Conservation (phyloP, 805 yeast species). For the Cyberlindnera meyerae region DNA sequence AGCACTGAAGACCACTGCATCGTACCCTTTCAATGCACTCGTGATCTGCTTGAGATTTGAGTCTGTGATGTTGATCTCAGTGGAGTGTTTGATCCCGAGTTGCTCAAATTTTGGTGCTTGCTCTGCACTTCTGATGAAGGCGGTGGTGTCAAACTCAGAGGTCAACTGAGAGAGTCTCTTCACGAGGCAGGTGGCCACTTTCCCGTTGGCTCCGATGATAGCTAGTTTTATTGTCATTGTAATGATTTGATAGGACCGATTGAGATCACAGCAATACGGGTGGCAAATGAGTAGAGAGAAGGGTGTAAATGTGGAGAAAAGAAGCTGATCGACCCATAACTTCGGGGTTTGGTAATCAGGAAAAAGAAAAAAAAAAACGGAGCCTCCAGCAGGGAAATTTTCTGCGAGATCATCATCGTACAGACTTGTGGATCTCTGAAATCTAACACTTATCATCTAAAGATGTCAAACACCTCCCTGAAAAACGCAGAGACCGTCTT, state of each 20-base stretch:
- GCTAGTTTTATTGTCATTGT: conserved; percentile 31
- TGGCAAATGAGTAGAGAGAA: no score
- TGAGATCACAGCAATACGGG: no score
- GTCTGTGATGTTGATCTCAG: conserved; percentile 36
- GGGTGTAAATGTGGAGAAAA: no score
- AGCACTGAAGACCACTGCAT: conserved; percentile 56
- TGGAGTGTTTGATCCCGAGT: conserved; percentile 33
- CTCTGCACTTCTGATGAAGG: conserved; percentile 41
- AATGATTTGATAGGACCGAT: not conserved
- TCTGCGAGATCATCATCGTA: no score
- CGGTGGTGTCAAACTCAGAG: conserved; percentile 35
- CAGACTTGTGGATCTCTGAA: not conserved
- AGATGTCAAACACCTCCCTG: conserved; percentile 31
- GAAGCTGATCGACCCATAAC: no score
- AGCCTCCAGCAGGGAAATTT: no score
- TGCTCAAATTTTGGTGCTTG: conserved; percentile 38
- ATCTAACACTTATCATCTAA: not conserved
- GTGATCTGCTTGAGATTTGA: conserved; percentile 32
- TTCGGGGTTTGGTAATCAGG: no score
- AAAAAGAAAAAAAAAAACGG: no score
- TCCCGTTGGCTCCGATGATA: conserved; percentile 59
- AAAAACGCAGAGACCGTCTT: conserved; percentile 21
- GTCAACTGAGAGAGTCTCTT: conserved; percentile 28
- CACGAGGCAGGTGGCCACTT: conserved; percentile 46
- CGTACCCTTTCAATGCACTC: conserved; percentile 38